A percentile compares a stretch with the other conserved stretches of the same genome.
Evolutionary conservation across 2,329 filamentous ascomycete genomes (phyloP).

Genomic region (Fonsecaea nubica): DNA sequence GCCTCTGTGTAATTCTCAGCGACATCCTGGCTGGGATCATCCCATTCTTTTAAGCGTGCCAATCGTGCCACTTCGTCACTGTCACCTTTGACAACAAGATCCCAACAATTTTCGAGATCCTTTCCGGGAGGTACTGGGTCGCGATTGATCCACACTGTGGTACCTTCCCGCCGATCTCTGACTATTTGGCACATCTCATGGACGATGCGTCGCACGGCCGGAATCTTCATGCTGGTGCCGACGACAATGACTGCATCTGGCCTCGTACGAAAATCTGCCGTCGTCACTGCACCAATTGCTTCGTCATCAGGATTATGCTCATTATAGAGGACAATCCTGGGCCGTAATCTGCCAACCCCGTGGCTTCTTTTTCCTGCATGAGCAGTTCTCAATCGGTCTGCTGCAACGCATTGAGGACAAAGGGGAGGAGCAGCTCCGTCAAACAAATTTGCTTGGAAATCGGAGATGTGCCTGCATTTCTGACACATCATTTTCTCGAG

Average conservation of each 20-base stretch:
- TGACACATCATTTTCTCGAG: constrained; percentile 96
- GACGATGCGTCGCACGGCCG: constrained; percentile 86
- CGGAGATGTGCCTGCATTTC: constrained; percentile 79
- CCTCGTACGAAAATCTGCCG: constrained; percentile 80
- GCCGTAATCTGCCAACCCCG: constrained; percentile 86
- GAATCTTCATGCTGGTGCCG: constrained; percentile 93
- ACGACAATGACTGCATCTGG: constrained; percentile 95
- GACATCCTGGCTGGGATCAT: constrained; percentile 54
- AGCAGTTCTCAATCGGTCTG: constrained; percentile 76
- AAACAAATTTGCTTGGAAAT: constrained; percentile 81
- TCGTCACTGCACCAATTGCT: constrained; percentile 89
- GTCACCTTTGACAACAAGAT: constrained; percentile 83
- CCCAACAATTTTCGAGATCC: constrained; percentile 92
- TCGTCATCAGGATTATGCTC: constrained; percentile 96
- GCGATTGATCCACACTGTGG: constrained; percentile 94
- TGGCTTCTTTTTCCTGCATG: constrained; percentile 87
- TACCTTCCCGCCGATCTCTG: constrained; percentile 79
- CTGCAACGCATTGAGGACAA: constrained; percentile 75
- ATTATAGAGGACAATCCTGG: constrained; percentile 95
- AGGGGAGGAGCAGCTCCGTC: constrained; percentile 81
- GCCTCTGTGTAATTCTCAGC: constrained; percentile 54
- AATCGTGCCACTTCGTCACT: constrained; percentile 85
- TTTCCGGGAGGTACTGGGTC: constrained; percentile 80
- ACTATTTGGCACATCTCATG: constrained; percentile 89
- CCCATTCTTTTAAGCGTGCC: constrained; percentile 66